Evolutionary conservation across 1,284 basidiomycete genomes (phyloP), one percentile per base, ranked within the genome.

Genomic region (Ganoderma multipileum): DNA sequence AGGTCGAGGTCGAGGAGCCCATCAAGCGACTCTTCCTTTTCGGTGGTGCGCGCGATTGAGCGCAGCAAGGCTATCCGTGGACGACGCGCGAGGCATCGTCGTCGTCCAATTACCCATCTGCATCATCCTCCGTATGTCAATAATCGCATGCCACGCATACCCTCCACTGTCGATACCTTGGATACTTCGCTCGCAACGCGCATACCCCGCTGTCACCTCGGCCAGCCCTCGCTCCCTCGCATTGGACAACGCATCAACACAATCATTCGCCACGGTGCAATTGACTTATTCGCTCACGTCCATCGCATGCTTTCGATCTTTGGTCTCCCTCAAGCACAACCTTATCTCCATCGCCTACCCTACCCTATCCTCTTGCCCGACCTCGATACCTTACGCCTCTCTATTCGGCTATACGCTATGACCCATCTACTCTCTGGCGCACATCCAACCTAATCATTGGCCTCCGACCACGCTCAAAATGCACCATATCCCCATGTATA

Each of bases 1-100:
- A 85, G 69, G 82, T 91, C 28, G 86, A 88, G 74, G 82, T 90
- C 26, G 74, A 77, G 61, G 79, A 80, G 61, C 81, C 83, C 69
- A 74, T 80, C 33, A 87, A 87, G 75, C 79, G 83, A 33, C 80
- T 88, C 63, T 87, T 87, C 78, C 78, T 86, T 68, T 86, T 86
- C 72, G 79, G 81, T 76, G 84, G 80, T 65, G 72, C 66, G 54
- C 72, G 71, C 65, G 58, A 70, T 60, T 73, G 44, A 63, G 61
- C 54, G 55, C 61, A 39, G 62, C 54, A 47, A 60, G 55, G 54
- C 59, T 54, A 55, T 61, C 52, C 47, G 55, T 42, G 67, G 65
- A 68, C 61, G 67, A 65, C 66, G 58, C 62, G 68, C 67, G 68
- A 68, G 65, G 69, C 68, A 70, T 72, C 71, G 65, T 67, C 65